A percentile compares a stretch with the other conserved stretches of the same genome.
Conservation (phyloP, 352 stramenopile genomes). For the Phytophthora cryptogea region DNA sequence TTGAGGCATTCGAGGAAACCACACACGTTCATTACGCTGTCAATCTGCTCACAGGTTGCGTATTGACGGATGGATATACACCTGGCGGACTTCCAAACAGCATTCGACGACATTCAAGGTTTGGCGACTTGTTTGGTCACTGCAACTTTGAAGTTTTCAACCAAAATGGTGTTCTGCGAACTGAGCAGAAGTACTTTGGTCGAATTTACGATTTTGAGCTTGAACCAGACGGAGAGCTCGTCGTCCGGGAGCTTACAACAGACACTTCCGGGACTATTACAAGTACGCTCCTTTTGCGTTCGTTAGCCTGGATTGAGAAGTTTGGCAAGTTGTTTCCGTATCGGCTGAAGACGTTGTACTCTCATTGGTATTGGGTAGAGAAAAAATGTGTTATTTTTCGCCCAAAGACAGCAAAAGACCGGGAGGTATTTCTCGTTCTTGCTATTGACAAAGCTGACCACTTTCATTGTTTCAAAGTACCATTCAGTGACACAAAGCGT, state of each 20-base stretch:
- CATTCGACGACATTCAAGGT: slow-evolving; percentile 40
- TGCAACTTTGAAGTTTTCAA: slow-evolving; percentile 59
- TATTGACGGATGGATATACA: slow-evolving; percentile 47
- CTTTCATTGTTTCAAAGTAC: slow-evolving; percentile 41
- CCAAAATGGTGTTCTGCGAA: slow-evolving; percentile 37
- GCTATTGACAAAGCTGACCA: slow-evolving; percentile 11
- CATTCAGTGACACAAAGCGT: slow-evolving; percentile 28
- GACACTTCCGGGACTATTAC: not conserved
- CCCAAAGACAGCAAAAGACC: slow-evolving; percentile 20
- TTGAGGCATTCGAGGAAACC: slow-evolving; percentile 24
- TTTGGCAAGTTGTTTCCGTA: slow-evolving; percentile 32
- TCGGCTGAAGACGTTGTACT: slow-evolving; percentile 39
- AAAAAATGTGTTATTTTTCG: slow-evolving; percentile 41
- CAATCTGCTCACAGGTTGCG: slow-evolving; percentile 53
- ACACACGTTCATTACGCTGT: slow-evolving; percentile 34
- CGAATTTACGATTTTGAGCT: slow-evolving; percentile 49
- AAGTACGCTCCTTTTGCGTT: slow-evolving; percentile 43
- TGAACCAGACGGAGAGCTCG: slow-evolving; percentile 21
- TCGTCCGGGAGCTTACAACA: slow-evolving; percentile 37
- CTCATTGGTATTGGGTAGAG: slow-evolving; percentile 60
- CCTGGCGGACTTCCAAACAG: slow-evolving; percentile 39
- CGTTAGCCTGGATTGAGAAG: slow-evolving; percentile 25
- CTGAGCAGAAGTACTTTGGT: slow-evolving; percentile 22
- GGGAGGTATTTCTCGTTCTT: slow-evolving; percentile 28
- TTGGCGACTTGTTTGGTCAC: slow-evolving; percentile 45